These are phyloP conservation scores for Kwoniella shivajii DNA, from an alignment of 1,284 basidiomycete species.

Conservation along the genomic window DNA sequence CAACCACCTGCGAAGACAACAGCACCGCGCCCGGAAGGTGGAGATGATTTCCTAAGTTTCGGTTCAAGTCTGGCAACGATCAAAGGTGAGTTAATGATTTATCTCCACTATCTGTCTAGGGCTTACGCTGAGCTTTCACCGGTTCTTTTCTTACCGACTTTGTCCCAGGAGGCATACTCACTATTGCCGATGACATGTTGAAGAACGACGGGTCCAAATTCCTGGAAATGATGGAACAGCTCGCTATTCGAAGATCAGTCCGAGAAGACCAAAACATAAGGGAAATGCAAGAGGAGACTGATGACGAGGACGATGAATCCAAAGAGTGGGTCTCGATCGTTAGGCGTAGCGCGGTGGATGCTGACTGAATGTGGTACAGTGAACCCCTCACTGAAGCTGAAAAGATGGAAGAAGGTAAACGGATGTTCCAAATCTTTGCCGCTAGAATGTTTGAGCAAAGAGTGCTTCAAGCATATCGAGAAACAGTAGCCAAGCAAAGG, in stretches of 20 bases:
- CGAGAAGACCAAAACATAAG: slow-evolving; percentile 74
- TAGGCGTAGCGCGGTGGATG: slow-evolving; percentile 1
- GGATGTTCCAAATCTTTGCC: slow-evolving; percentile 99
- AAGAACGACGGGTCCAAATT: slow-evolving; percentile 99
- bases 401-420: slow-evolving; percentile 97
- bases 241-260: slow-evolving; percentile 90
- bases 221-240: slow-evolving; percentile 99
- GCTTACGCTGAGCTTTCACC: slow-evolving; percentile 45
- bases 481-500: slow-evolving; percentile 87
- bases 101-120: slow-evolving; percentile 14
- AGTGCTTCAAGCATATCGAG: slow-evolving; percentile 87
- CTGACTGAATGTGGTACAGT: slow-evolving; percentile 24
- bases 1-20: slow-evolving; percentile 45
- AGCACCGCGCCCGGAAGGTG: slow-evolving; percentile 46
- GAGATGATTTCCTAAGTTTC: slow-evolving; percentile 73
- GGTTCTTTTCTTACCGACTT: slow-evolving; percentile 30
- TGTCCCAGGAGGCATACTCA: slow-evolving; percentile 83
- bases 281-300: slow-evolving; percentile 68
- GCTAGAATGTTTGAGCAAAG: slow-evolving; percentile 99
- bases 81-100: slow-evolving; percentile 64
- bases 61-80: slow-evolving; percentile 78
- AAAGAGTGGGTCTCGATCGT: slow-evolving; percentile 53
- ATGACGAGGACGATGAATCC: slow-evolving; percentile 61
- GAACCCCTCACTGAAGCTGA: slow-evolving; percentile 62
- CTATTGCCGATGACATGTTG: slow-evolving; percentile 97